A percentile compares a stretch with the other conserved stretches of the same genome.
phyloP scores from a whole-genome alignment of 2,329 filamentous ascomycete genomes.

The Fusarium cicatricum region DNA sequence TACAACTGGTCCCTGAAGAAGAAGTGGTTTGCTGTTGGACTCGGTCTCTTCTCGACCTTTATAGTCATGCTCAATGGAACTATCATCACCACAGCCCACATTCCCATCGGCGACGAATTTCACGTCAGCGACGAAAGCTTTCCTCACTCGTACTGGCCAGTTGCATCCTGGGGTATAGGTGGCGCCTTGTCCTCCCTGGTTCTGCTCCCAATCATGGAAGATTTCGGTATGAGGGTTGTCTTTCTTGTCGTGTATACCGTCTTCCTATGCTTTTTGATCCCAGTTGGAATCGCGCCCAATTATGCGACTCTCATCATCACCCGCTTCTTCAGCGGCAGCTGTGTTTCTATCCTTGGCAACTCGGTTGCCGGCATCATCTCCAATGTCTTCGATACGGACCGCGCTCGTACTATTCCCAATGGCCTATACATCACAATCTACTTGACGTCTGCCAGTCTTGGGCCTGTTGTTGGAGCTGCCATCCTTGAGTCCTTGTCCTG shows the following conservation, averaged over 20 bases:
- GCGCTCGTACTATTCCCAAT: constrained; percentile 11
- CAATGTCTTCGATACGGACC: constrained; percentile 11
- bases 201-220: constrained; percentile 22
- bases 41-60: constrained; percentile 21
- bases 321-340: constrained; percentile 18
- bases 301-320: constrained; percentile 23
- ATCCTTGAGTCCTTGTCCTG: constrained; percentile 19
- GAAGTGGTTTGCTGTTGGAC: constrained; percentile 18
- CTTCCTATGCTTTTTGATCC: constrained; percentile 18
- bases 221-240: constrained; percentile 21
- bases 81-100: constrained; percentile 24
- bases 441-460: constrained; percentile 17
- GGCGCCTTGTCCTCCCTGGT: constrained; percentile 20
- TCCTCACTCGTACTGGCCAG: constrained; percentile 27
- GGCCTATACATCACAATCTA: constrained; percentile 27
- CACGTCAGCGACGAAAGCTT: constrained; percentile 16
- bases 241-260: constrained; percentile 14
- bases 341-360: constrained; percentile 15
- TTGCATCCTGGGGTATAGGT: constrained; percentile 18
- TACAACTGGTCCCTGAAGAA: constrained; percentile 26
- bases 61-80: constrained; percentile 29
- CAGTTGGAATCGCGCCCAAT: constrained; percentile 12
- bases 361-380: constrained; percentile 13
- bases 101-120: constrained; percentile 16
- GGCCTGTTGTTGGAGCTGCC: constrained; percentile 18